Evolutionary conservation across 257 asterid genomes (phyloP).

Genomic region (Solanum pimpinellifolium): DNA sequence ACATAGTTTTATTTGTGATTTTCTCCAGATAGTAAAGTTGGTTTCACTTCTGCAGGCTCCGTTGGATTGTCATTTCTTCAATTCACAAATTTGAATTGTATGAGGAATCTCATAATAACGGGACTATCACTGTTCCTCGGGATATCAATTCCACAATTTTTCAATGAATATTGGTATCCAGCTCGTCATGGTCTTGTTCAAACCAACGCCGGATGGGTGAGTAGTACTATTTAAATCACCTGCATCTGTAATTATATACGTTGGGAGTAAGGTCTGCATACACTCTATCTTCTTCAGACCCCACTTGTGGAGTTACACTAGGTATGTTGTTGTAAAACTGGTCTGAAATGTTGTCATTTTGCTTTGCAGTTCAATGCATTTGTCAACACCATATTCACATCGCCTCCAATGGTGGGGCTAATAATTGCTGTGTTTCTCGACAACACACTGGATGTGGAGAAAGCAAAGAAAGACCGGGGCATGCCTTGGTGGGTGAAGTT

Average conservation of each 20-base stretch:
- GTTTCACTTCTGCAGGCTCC: conserved; percentile 50
- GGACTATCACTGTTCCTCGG: conserved; percentile 95
- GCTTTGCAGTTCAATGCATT: conserved; percentile 82
- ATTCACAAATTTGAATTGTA: conserved; percentile 95
- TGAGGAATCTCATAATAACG: conserved; percentile 89
- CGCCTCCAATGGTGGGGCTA: conserved; percentile 79
- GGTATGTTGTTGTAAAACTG: not conserved
- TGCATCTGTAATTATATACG: not conserved
- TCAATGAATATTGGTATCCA: conserved; percentile 53
- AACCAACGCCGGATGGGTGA: conserved; percentile 96
- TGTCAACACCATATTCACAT: conserved; percentile 76
- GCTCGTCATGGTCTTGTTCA: conserved; percentile 69
- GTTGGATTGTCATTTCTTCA: conserved; percentile 95
- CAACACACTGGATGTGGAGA: conserved; percentile 91
- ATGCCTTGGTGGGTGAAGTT: conserved; percentile 99
- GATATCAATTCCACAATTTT: conserved; percentile 87
- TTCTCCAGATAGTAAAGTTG: not conserved
- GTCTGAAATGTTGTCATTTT: not conserved
- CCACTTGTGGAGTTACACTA: not conserved
- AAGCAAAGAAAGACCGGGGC: conserved; percentile 89
- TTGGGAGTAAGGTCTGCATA: not conserved
- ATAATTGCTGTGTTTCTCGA: conserved; percentile 80
- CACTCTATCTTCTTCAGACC: not conserved
- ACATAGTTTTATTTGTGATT: not conserved
- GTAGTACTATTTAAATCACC: conserved; percentile 11